Base-by-base conservation (phyloP, 345 rosid species). In the Corymbia maculata region DNA sequence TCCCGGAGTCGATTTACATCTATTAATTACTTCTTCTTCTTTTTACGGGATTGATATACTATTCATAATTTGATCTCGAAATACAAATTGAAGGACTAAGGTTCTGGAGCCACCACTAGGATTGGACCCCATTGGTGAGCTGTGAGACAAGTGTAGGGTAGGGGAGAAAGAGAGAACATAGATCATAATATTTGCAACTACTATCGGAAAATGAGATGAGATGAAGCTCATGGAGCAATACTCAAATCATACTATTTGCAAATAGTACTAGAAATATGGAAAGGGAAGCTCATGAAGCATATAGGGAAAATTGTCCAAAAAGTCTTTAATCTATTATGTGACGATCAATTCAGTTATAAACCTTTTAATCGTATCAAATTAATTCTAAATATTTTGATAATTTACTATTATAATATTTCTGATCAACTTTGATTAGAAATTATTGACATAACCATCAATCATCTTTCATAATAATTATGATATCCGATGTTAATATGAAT, bases 291-390 rank as follows among this genome's bases (percentile, higher is more conserved):
- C 45, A 32, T 32, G 24, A 12, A 32, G 13, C 5, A 32, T 70
- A 70, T 19, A 10, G 1, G 1, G 4, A 8, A 16, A 32, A 32
- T 68, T 68, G 3, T n/a, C 44, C 2, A 30, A 66, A 66, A 30
- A 3, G 0, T 4, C 2, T 36, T 70, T 16, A 32, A 8, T 8
- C 4, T 8, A 32, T 32, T 4, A 9, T 70, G 4, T 0, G 4
- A 4, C 10, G 9, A 4, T 4, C 22, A 32, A 70, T 70, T 17
- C 0, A 17, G 2, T 8, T 36, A 1, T 11, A 17, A 70, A 70
- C 3, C 2, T 32, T 70, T 70, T 2, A 16, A 70, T 70, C 10
- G 2, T 32, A 5, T 3, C 11, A 70, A 70, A 15, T 68, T 68
- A 32, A 9, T 32, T 6, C 1, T 16, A 32, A 42, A 68, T 3